phyloP scores from a whole-genome alignment of 75 land plant genomes.

The Azolla pinnata region DNA sequence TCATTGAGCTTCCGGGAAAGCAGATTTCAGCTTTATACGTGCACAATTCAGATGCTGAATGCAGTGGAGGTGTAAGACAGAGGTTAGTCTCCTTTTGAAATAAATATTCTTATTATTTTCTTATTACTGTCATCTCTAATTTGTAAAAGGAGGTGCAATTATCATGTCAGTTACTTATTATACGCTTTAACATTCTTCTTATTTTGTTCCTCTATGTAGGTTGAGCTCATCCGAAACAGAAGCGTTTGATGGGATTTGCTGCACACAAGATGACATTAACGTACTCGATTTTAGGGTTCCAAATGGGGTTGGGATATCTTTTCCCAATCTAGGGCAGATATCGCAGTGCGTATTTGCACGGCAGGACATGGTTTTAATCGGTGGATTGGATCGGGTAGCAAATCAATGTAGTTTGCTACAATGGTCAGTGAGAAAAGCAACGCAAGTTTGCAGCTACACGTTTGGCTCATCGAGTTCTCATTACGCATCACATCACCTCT shows the following conservation, averaged over 20 bases:
- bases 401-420: conserved; percentile 47
- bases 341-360: conserved; percentile 68
- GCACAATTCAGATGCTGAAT: conserved; percentile 77
- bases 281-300: conserved; percentile 79
- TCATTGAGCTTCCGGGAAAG: conserved; percentile 38
- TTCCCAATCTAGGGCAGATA: conserved; percentile 47
- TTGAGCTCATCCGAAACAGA: conserved; percentile 74
- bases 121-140: no score
- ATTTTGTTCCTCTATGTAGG: conserved; percentile 19
- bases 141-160: no score
- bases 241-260: conserved; percentile 83
- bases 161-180: neutral
- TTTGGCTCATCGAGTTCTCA: conserved; percentile 46
- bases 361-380: conserved; percentile 67
- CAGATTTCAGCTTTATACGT: conserved; percentile 67
- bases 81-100: conserved; percentile 37
- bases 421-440: conserved; percentile 69
- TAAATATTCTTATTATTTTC: neutral
- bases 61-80: conserved; percentile 89
- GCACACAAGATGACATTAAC: conserved; percentile 71
- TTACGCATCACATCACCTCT: conserved; percentile 28
- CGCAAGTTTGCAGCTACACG: conserved; percentile 40
- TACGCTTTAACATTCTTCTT: neutral
- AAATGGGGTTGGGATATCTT: conserved; percentile 59
- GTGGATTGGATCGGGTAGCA: conserved; percentile 20